Base-by-base conservation (phyloP, 1,284 basidiomycete species). In the Schizophyllum amplum region DNA sequence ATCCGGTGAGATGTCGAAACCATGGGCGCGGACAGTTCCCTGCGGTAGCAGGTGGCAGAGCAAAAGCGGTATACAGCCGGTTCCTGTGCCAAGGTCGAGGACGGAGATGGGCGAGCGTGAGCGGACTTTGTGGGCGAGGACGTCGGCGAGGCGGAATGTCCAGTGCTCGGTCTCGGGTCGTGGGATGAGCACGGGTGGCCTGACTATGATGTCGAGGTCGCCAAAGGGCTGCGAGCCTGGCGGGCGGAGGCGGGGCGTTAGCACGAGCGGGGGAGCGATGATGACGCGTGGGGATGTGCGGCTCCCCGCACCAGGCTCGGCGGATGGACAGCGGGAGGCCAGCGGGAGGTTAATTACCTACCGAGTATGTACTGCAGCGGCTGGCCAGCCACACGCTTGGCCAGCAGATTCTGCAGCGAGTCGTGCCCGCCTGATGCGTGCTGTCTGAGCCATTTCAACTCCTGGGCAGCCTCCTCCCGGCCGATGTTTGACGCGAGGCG, bases 361-460 rank as follows among this genome's bases (percentile, higher is more conserved):
- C 93, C 92, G 47, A 96, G 77, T 63, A 96, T 88, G 68, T 95
- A 96, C 65, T 95, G 92, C n/a, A 95, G 75, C 0, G 93, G 93
- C 71, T 93, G 90, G 17, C 90, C 86, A 4, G 65, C 61, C 13
- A 79, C 64, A 61, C 91, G 71, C 17, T 86, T 79, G 7, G 67
- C 64, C 48, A 90, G 71, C 75, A 85, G 79, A 27, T 71, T 65
- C n/a, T 71, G 57, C 20, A 82, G 64, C 59, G 64, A 57, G 53
- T 60, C 24, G 58, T 53, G 49, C 62, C 53, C 13, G 62, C 57
- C 55, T 51, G 51, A 63, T 55, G 69, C 65, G 5, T 76, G 71
- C 53, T 78, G 70, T 60, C 70, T 72, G 74, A 90, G 79, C 87
- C 87, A 90, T 71, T 69, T 76, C 53, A 84, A 67, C 69, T 90